Base-by-base conservation (phyloP, 73 alveolate genomes). In the Symbiodinium natans region DNA sequence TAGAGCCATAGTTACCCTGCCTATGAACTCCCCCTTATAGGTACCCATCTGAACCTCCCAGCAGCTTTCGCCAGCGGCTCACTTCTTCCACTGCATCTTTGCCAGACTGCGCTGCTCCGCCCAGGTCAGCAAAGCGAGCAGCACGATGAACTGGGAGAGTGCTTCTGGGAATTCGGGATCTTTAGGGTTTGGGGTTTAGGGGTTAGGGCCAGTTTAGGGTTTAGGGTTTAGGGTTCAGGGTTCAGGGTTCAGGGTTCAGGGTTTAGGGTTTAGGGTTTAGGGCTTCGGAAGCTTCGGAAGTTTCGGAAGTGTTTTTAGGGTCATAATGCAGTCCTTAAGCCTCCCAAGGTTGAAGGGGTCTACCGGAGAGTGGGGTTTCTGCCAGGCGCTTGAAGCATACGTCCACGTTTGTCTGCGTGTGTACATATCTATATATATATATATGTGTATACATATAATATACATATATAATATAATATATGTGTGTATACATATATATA, bases 101-200 rank as follows among this genome's bases (percentile, higher is more conserved):
- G 97, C 97, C 39, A 73, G 88, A 77, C 46, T 90, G 3, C 97
- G 97, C 86, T 88, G 95, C 74, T 88, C 95, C 23, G 71, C 71
- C 86, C 85, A 56, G 86, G 68, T 56, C 68, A 88, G 95, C 73
- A 88, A 13, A 46, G 84, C 42, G 73, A 88, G 33, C 21, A 86
- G 84, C n/a, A 38, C n/a, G 41, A 39, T 31, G 59, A 86, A 86
- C 94, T 86, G 34, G 40, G 38, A 56, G 0, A 25, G 29, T 10
- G 83, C 29, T 38, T 38, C 6, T 36, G 88, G 63, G 17, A 15
- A 34, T 56, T 5, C 10, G 19, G 77, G 40, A 27, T 21, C n/a
- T n/a, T 63, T 19, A 21, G 40, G 77, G 77, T 63, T 63, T 63
- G 31, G 36, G 77, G 77, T 63, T 63, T 1, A 21, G 40, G 77